Evolutionary conservation across 2,329 filamentous ascomycete genomes (phyloP).

Genomic region (Botryotinia narcissicola): DNA sequence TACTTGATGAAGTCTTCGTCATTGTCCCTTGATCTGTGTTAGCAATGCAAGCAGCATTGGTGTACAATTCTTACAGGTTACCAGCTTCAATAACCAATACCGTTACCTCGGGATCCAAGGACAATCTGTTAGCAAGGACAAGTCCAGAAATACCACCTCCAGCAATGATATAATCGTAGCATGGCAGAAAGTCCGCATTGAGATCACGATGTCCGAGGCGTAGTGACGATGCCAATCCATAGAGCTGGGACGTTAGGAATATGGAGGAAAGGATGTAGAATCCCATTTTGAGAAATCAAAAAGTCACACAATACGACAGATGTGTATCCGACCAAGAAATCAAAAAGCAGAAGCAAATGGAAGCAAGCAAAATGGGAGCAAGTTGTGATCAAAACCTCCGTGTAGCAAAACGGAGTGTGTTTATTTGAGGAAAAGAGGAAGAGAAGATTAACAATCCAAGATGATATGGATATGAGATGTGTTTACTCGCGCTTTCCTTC

Average conservation of each 20-base stretch:
- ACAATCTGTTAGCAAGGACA: conserved; percentile 45
- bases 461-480: not conserved
- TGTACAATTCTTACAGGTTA: conserved; percentile 23
- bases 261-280: conserved; percentile 8
- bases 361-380: conserved; percentile 20
- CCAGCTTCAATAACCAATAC: conserved; percentile 35
- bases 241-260: not conserved
- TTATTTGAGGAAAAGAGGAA: not conserved
- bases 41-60: not conserved
- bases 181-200: conserved; percentile 28
- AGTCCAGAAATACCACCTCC: conserved; percentile 49
- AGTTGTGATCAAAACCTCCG: conserved; percentile 19
- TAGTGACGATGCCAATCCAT: conserved; percentile 19
- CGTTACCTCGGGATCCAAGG: conserved; percentile 38
- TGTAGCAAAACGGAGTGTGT: conserved; percentile 4
- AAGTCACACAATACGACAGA: conserved; percentile 15
- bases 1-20: conserved; percentile 31
- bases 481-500: conserved; percentile 4
- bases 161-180: conserved; percentile 44
- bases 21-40: conserved; percentile 26
- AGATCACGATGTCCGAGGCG: conserved; percentile 28
- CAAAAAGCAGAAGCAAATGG: conserved; percentile 4
- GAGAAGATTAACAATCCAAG: not conserved
- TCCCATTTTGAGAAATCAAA: conserved; percentile 12
- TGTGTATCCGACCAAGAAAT: not conserved